Percentiles rank a stretch among this genome's conserved stretches.
These are phyloP conservation scores for Conoideocrella luteorostrata DNA, from an alignment of 2,329 filamentous ascomycete genomes.

Conservation along the genomic window DNA sequence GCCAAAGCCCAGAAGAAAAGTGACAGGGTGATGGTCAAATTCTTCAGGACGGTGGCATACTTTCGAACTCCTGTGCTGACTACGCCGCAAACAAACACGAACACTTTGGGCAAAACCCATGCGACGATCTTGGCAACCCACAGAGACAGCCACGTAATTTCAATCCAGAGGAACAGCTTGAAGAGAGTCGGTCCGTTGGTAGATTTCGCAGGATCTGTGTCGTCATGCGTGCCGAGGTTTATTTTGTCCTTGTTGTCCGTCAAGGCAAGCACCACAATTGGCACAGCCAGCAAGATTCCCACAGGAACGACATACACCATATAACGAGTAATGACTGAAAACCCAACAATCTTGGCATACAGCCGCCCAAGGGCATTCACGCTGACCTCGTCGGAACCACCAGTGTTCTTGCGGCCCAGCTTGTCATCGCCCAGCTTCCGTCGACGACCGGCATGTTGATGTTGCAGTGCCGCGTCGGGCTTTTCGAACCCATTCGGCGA, in stretches of 20 bases:
- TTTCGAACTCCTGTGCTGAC: constrained; percentile 65
- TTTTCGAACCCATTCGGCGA: constrained; percentile 38
- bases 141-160: constrained; percentile 60
- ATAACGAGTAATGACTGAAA: constrained; percentile 59
- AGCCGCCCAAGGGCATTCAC: constrained; percentile 61
- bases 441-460: constrained; percentile 37
- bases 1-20: constrained; percentile 64
- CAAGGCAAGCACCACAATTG: constrained; percentile 49
- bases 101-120: constrained; percentile 51
- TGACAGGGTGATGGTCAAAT: constrained; percentile 59
- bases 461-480: constrained; percentile 27
- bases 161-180: constrained; percentile 61
- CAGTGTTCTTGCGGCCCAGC: constrained; percentile 36
- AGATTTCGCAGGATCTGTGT: too few species aligned
- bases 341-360: constrained; percentile 58
- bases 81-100: constrained; percentile 64
- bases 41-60: constrained; percentile 58
- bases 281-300: constrained; percentile 53
- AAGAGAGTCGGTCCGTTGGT: constrained; percentile 44
- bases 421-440: constrained; percentile 36
- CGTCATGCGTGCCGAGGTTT: constrained; percentile 33
- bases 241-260: constrained; percentile 34
- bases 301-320: constrained; percentile 62
- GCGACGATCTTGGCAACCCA: constrained; percentile 63
- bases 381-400: constrained; percentile 43